Percentiles rank a stretch among this genome's conserved stretches.
These are phyloP conservation scores for Anthracocystis setariae DNA, from an alignment of 1,284 basidiomycete genomes.

Conservation along the genomic window DNA sequence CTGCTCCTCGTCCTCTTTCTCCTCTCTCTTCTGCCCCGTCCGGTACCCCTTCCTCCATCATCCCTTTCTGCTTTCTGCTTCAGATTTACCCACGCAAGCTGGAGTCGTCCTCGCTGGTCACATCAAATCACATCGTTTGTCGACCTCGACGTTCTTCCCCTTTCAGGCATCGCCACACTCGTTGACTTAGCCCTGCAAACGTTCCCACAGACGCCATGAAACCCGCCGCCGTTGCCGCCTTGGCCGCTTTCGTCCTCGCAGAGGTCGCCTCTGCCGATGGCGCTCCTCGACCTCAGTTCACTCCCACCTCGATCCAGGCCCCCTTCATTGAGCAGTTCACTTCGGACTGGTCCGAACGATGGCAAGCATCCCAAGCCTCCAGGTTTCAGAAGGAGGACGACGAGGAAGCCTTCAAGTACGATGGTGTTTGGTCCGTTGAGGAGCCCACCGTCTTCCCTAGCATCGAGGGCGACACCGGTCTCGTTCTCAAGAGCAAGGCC, in stretches of 20 bases:
- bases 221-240: conserved; percentile 38
- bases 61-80: background rate
- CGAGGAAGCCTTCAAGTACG: conserved; percentile 80
- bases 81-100: background rate
- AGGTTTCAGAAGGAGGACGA: conserved; percentile 73
- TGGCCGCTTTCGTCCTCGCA: conserved; percentile 43
- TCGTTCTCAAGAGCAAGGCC: conserved; percentile 78
- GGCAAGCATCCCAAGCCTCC: conserved; percentile 95
- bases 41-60: conserved; percentile 2
- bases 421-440: conserved; percentile 96
- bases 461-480: conserved; percentile 68
- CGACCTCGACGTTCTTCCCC: background rate
- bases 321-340: conserved; percentile 98
- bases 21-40: conserved; percentile 1
- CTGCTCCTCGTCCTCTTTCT: background rate
- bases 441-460: conserved; percentile 78
- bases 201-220: conserved; percentile 24
- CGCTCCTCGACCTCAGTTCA: conserved; percentile 44
- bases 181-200: background rate
- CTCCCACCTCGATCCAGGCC: conserved; percentile 86
- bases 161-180: background rate
- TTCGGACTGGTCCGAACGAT: conserved; percentile 86
- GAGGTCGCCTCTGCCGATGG: conserved; percentile 38
- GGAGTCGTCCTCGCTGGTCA: no score
- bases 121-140: background rate